Conservation (phyloP, 208 protist species). For the Polymyxa betae region DNA sequence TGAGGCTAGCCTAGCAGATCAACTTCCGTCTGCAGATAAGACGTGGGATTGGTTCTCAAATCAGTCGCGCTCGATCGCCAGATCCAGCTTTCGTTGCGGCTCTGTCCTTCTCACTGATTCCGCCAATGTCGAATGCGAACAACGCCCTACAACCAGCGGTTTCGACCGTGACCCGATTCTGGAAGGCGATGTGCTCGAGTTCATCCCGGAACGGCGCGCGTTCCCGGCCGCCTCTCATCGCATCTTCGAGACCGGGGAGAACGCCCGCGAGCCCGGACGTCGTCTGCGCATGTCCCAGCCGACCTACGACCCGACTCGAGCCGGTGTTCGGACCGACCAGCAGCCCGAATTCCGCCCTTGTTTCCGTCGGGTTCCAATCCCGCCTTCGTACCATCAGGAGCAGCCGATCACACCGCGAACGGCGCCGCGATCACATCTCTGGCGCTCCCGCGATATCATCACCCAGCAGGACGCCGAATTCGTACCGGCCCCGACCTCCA, state of each 20-base stretch:
- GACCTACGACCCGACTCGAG: background rate
- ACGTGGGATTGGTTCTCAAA: constrained; percentile 44
- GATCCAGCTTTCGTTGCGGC: background rate
- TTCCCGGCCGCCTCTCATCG: background rate
- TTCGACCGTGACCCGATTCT: constrained; percentile 28
- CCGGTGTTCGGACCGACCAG: background rate
- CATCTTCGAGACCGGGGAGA: background rate
- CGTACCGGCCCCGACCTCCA: background rate
- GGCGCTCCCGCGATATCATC: constrained; percentile 8
- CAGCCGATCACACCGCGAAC: background rate
- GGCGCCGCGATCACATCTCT: background rate
- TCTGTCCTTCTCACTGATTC: background rate
- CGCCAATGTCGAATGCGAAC: background rate
- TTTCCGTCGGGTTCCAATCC: background rate
- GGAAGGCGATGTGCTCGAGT: constrained; percentile 13
- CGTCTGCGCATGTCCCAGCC: too few relatives aligned
- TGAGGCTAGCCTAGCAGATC: background rate
- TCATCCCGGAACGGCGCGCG: background rate
- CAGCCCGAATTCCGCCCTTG: background rate
- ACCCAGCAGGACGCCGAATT: constrained; percentile 15
- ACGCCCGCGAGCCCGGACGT: background rate
- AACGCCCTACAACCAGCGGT: background rate
- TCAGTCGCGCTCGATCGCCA: background rate
- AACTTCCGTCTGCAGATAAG: background rate
- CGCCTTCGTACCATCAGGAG: background rate